These are phyloP conservation scores for Pichia sp. DNA, from an alignment of 1,139 yeast species.

Conservation along the genomic window DNA sequence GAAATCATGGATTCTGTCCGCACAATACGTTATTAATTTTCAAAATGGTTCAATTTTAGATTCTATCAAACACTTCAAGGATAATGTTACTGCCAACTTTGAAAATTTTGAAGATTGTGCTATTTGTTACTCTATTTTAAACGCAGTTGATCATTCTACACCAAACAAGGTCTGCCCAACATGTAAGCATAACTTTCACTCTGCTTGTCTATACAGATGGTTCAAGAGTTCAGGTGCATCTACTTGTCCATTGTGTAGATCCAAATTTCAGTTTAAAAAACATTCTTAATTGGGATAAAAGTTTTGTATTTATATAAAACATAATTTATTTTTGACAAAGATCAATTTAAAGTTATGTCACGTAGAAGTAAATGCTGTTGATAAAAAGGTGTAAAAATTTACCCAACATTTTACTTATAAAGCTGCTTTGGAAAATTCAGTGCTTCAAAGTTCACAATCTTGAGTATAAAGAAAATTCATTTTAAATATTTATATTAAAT, in stretches of 20 bases:
- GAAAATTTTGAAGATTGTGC: constrained; percentile 96
- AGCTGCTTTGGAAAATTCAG: no score
- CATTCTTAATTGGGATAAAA: constrained; percentile 18
- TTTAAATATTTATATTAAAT: no score
- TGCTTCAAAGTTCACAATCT: no score
- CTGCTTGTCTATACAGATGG: constrained; percentile 98
- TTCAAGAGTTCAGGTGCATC: constrained; percentile 88
- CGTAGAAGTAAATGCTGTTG: no score
- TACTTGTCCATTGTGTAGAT: constrained; percentile 91
- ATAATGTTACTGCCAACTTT: constrained; percentile 76
- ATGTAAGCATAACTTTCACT: constrained; percentile 89
- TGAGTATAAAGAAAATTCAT: not conserved
- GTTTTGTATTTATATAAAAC: not conserved
- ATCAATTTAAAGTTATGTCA: not conserved
- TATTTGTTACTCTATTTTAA: constrained; percentile 85
- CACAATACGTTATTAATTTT: constrained; percentile 69
- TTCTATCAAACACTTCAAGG: constrained; percentile 74
- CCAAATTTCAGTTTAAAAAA: constrained; percentile 53
- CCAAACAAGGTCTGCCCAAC: constrained; percentile 87
- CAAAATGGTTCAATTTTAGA: constrained; percentile 79
- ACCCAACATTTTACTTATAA: no score
- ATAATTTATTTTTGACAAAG: not conserved
- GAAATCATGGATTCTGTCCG: constrained; percentile 93
- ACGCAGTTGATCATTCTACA: constrained; percentile 77
- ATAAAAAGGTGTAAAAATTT: no score